A percentile compares a stretch with the other conserved stretches of the same genome.
Conservation (phyloP, 164 flowering plant species). For the Annona cherimola region DNA sequence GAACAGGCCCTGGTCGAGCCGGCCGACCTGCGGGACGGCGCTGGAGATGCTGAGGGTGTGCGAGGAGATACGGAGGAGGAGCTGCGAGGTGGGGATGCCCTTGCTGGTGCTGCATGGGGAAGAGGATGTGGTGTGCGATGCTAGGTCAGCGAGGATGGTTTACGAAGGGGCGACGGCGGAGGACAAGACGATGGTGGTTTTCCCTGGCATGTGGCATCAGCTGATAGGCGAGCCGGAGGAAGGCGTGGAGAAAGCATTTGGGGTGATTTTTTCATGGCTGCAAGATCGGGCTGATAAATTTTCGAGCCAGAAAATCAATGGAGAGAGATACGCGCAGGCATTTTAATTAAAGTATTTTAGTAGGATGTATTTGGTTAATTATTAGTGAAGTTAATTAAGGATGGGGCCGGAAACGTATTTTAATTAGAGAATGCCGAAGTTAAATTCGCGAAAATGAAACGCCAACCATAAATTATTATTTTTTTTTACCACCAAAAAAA, state of each 20-base stretch:
- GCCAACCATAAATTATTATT: too few relatives aligned
- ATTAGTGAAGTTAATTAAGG: too few relatives aligned
- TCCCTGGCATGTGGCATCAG: conserved; percentile 44
- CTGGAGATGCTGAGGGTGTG: conserved; percentile 22
- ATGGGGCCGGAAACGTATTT: too few relatives aligned
- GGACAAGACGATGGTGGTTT: conserved; percentile 34
- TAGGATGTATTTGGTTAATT: too few relatives aligned
- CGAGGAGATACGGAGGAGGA: conserved; percentile 20
- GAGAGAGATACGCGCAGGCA: too few relatives aligned
- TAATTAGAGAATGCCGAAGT: too few relatives aligned
- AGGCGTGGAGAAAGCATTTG: conserved; percentile 29
- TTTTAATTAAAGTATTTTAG: too few relatives aligned
- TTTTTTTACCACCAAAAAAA: too few relatives aligned
- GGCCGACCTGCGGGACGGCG: conserved; percentile 20
- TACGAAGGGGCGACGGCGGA: conserved; percentile 22
- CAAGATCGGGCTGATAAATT: conserved; percentile 20
- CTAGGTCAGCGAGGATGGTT: conserved; percentile 19
- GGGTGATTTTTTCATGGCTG: conserved; percentile 28
- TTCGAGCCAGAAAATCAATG: not conserved
- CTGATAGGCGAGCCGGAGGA: conserved; percentile 39
- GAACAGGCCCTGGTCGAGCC: conserved; percentile 1
- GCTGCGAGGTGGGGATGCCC: conserved; percentile 30
- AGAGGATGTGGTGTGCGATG: conserved; percentile 33
- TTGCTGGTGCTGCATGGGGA: conserved; percentile 41
- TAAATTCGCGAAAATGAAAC: too few relatives aligned